Evolutionary conservation across 306 rosid genomes (phyloP).

Genomic region (Dryas drummondii): DNA sequence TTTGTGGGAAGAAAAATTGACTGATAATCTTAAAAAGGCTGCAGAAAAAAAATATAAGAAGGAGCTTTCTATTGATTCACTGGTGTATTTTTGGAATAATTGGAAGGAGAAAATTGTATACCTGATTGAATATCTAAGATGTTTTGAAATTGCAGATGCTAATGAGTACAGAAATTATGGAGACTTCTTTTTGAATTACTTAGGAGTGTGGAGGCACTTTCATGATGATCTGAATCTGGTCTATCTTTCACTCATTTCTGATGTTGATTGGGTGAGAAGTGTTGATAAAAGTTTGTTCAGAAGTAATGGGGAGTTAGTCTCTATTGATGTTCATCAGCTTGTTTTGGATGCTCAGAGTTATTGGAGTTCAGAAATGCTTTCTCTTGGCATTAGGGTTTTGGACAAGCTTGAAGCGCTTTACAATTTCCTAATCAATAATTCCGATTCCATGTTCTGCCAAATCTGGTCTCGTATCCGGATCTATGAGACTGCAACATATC

Average conservation of each 20-base stretch:
- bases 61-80: slow-evolving; percentile 50
- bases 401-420: slow-evolving; percentile 34
- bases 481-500: slow-evolving; percentile 17
- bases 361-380: slow-evolving; percentile 49
- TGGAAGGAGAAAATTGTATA: slow-evolving; percentile 48
- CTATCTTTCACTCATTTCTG: slow-evolving; percentile 37
- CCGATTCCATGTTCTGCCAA: slow-evolving; percentile 13
- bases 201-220: slow-evolving; percentile 44
- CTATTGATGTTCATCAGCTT: slow-evolving; percentile 21
- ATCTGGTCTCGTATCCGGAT: slow-evolving; percentile 1
- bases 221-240: slow-evolving; percentile 9
- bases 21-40: slow-evolving; percentile 15
- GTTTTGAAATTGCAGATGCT: slow-evolving; percentile 24
- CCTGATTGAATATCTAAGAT: slow-evolving; percentile 37
- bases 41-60: slow-evolving; percentile 27
- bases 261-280: slow-evolving; percentile 53
- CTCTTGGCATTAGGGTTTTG: slow-evolving; percentile 43
- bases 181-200: slow-evolving; percentile 45
- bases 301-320: slow-evolving; percentile 34
- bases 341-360: slow-evolving; percentile 38
- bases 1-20: slow-evolving; percentile 33
- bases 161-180: slow-evolving; percentile 8
- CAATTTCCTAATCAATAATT: slow-evolving; percentile 1
- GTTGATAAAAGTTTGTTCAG: slow-evolving; percentile 14
- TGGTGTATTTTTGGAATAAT: slow-evolving; percentile 56